A percentile compares a stretch with the other conserved stretches of the same genome.
Conservation (phyloP, 2,329 filamentous ascomycete species). For the Aureobasidium vineae region DNA sequence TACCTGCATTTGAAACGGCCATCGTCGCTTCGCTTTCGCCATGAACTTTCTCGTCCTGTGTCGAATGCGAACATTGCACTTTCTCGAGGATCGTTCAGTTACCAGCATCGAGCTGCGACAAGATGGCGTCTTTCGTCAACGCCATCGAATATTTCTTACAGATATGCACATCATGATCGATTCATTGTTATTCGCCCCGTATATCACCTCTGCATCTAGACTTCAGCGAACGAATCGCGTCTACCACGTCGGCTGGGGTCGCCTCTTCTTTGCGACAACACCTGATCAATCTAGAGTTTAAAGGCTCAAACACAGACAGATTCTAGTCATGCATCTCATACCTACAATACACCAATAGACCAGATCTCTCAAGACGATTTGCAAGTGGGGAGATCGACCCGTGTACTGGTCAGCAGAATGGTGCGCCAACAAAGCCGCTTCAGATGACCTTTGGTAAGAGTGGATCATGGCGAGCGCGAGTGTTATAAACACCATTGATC, state of each 20-base stretch:
- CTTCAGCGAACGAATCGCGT: background rate
- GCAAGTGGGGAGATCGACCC: constrained; percentile 15
- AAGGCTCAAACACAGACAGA: background rate
- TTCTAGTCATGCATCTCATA: background rate
- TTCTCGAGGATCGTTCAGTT: background rate
- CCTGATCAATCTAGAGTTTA: background rate
- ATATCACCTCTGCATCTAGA: background rate
- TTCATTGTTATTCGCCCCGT: too few relatives aligned
- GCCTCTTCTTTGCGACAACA: background rate
- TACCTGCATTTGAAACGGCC: constrained; percentile 17
- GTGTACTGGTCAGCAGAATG: constrained; percentile 8
- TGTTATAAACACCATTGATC: background rate
- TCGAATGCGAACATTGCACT: background rate
- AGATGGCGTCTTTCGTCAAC: background rate
- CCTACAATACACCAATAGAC: too few relatives aligned
- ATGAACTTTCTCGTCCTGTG: background rate
- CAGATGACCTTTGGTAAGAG: background rate
- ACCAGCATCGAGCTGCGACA: background rate
- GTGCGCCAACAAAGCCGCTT: background rate
- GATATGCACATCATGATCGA: background rate
- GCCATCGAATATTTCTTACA: background rate
- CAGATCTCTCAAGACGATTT: background rate
- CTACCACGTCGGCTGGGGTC: too few relatives aligned
- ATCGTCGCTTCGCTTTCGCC: constrained; percentile 18
- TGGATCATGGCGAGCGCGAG: background rate